Percentiles rank a stretch among this genome's conserved stretches.
These are phyloP conservation scores for Dactylellina drechsleri DNA, from an alignment of 2,329 filamentous ascomycete species.

Conservation along the genomic window DNA sequence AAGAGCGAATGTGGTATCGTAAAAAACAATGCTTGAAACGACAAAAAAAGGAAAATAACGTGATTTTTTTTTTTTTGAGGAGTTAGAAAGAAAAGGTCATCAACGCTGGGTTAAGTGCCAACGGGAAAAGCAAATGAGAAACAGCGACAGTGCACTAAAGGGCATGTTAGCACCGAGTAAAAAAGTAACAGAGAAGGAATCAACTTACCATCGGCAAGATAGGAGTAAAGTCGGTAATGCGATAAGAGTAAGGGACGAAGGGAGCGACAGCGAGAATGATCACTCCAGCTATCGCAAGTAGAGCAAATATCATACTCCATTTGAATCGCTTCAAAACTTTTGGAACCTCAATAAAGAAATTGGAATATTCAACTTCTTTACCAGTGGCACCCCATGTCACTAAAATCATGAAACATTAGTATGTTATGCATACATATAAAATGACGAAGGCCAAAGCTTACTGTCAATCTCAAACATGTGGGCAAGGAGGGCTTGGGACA, in stretches of 20 bases:
- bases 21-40: constrained; percentile 28
- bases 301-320: constrained; percentile 73
- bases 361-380: constrained; percentile 82
- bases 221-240: constrained; percentile 76
- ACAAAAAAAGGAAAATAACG: constrained; percentile 4
- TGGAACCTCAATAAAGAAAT: constrained; percentile 85
- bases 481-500: constrained; percentile 79
- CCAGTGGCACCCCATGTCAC: constrained; percentile 78
- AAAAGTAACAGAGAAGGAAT: neutral
- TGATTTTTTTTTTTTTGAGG: constrained; percentile 5
- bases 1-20: constrained; percentile 51
- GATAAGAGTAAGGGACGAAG: constrained; percentile 74
- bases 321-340: constrained; percentile 83
- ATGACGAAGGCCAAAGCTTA: constrained; percentile 17
- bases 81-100: constrained; percentile 66
- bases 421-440: neutral
- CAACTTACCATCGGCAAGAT: constrained; percentile 75
- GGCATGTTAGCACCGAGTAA: neutral
- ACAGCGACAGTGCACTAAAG: constrained; percentile 68
- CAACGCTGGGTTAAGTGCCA: constrained; percentile 72
- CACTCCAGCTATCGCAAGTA: constrained; percentile 71
- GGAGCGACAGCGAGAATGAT: constrained; percentile 71
- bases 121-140: constrained; percentile 76
- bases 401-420: constrained; percentile 23
- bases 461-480: constrained; percentile 87